These are phyloP conservation scores for Fomitopsis betulina DNA, from an alignment of 1,284 basidiomycete genomes.

Conservation along the genomic window DNA sequence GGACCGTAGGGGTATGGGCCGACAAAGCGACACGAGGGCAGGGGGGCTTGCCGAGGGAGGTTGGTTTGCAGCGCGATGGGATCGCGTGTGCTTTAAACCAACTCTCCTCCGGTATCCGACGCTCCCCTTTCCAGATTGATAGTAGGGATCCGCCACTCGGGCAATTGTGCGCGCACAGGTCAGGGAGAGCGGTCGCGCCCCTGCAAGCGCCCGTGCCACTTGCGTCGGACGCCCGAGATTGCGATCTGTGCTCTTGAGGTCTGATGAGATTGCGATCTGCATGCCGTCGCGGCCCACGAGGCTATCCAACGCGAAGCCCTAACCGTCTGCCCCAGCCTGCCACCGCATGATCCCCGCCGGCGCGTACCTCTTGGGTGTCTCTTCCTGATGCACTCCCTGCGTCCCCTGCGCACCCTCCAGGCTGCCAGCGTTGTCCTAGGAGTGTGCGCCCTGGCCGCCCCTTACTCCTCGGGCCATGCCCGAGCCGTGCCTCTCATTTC, in stretches of 20 bases:
- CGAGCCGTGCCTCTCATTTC: background rate
- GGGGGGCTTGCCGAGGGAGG: background rate
- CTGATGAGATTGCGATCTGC: slow-evolving; percentile 8
- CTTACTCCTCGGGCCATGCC: background rate
- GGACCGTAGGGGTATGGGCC: background rate
- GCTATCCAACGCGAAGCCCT: slow-evolving; percentile 4
- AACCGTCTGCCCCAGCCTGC: background rate
- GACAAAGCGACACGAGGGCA: background rate
- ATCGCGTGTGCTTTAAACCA: background rate
- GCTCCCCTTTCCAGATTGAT: slow-evolving; percentile 3
- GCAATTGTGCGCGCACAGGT: slow-evolving; percentile 2
- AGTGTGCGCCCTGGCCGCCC: background rate
- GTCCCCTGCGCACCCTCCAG: background rate
- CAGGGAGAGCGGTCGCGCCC: background rate
- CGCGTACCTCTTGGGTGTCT: background rate
- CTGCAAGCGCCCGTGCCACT: background rate
- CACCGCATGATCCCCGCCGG: background rate
- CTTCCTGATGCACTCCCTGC: background rate
- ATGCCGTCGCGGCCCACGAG: slow-evolving; percentile 2
- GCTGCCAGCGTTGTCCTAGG: background rate
- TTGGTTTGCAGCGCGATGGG: background rate
- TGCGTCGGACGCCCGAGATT: slow-evolving; percentile 1
- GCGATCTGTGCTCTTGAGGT: slow-evolving; percentile 7
- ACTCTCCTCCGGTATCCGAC: background rate
- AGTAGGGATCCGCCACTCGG: background rate